Percentiles rank a stretch among this genome's conserved stretches.
These are phyloP conservation scores for Umbelopsis isabellina DNA, from an alignment of 192 early-diverging fungal genomes.

Conservation along the genomic window DNA sequence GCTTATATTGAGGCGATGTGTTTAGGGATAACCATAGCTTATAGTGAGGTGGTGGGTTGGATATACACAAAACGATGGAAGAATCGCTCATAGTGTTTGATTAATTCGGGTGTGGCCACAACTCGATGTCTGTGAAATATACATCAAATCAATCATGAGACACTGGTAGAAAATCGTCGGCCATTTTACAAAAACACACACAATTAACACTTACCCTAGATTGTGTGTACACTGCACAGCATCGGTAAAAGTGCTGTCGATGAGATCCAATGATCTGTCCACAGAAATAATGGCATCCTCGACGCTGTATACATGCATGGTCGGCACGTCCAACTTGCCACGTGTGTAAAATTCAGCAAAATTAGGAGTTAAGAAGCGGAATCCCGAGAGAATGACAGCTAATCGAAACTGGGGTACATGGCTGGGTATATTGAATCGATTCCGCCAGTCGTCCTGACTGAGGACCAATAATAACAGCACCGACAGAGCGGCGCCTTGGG, in stretches of 20 bases:
- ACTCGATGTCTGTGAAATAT: neutral
- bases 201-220: neutral
- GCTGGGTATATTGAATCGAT: neutral
- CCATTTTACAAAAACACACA: neutral
- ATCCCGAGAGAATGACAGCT: neutral
- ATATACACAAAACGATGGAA: constrained; percentile 16
- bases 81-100: constrained; percentile 5
- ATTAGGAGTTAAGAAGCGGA: neutral
- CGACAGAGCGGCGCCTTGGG: neutral
- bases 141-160: neutral
- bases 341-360: neutral
- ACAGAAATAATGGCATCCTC: constrained; percentile 8
- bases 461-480: constrained; percentile 9
- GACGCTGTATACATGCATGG: constrained; percentile 4
- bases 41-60: constrained; percentile 1
- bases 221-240: neutral
- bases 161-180: too few relatives aligned
- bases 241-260: neutral
- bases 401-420: neutral
- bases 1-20: neutral
- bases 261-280: neutral
- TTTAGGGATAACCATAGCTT: neutral
- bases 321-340: neutral
- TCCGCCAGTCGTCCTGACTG: constrained; percentile 8
- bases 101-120: neutral